These are phyloP conservation scores for Oryza meyeriana DNA, from an alignment of 176 grass and related monocot genomes.

Conservation along the genomic window DNA sequence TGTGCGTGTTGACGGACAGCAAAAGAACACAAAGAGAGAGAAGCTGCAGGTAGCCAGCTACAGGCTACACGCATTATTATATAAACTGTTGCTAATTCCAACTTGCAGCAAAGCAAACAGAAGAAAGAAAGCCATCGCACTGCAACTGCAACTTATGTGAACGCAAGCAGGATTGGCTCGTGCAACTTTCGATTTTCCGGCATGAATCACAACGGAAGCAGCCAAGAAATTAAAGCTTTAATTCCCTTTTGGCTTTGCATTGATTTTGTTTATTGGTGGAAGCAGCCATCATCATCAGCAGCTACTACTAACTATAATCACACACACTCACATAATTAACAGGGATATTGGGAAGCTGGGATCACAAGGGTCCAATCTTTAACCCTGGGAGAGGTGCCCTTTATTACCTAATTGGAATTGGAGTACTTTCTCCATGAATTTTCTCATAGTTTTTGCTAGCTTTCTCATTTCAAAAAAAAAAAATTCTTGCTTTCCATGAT, in stretches of 20 bases:
- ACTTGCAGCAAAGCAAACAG: neutral
- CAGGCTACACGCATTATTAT: neutral
- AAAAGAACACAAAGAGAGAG: neutral
- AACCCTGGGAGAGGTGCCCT: neutral
- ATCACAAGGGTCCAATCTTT: neutral
- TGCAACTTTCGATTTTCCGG: neutral
- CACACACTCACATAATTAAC: neutral
- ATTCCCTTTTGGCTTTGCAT: neutral
- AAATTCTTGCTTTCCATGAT: too few relatives aligned
- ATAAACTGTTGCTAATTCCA: neutral
- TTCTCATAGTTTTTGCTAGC: neutral
- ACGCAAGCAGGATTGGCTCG: neutral
- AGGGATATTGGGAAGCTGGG: neutral
- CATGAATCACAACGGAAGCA: conserved; percentile 2
- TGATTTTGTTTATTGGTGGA: neutral
- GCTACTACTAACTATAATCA: neutral
- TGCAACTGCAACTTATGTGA: neutral
- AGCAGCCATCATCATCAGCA: neutral
- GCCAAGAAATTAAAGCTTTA: conserved; percentile 1
- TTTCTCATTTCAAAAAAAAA: too few relatives aligned
- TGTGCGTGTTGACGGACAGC: neutral
- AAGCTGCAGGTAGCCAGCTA: neutral
- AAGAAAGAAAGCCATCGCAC: neutral
- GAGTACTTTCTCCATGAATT: conserved; percentile 9
- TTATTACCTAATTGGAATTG: neutral